Percentiles rank a stretch among this genome's conserved stretches.
Conservation (phyloP, 78 protist genomes). For the Dictyostelium discoideum region DNA sequence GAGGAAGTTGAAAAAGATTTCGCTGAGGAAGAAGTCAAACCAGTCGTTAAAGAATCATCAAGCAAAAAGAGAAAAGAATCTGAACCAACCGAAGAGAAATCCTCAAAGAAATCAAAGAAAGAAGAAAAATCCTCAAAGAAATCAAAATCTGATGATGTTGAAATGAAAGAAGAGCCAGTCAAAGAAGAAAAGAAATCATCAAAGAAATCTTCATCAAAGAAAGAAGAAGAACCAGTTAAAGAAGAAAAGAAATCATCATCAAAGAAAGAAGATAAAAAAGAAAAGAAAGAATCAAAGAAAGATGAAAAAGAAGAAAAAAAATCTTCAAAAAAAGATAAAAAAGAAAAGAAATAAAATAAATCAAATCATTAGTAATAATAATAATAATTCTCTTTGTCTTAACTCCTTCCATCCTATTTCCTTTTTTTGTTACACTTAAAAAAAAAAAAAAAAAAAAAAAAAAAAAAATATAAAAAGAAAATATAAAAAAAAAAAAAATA, state of each 20-base stretch:
- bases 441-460: background rate
- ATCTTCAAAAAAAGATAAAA: conserved; percentile 4
- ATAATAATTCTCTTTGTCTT: background rate
- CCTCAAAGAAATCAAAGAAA: conserved; percentile 42
- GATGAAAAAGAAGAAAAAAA: conserved; percentile 18
- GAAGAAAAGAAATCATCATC: conserved; percentile 44
- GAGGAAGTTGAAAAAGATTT: conserved; percentile 78
- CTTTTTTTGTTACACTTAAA: background rate
- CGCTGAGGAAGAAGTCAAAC: background rate
- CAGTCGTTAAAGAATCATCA: background rate
- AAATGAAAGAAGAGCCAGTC: background rate
- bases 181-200: conserved; percentile 26
- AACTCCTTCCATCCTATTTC: background rate
- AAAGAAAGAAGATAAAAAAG: conserved; percentile 13
- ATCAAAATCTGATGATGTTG: conserved; percentile 48
- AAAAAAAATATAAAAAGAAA: background rate
- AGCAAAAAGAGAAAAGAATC: conserved; percentile 47
- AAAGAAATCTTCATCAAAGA: conserved; percentile 50
- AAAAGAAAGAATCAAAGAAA: conserved; percentile 42
- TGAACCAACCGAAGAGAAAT: conserved; percentile 14
- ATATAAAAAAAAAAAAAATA: too few relatives aligned
- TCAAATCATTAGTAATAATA: background rate
- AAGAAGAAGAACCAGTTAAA: conserved; percentile 31
- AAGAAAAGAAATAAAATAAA: background rate
- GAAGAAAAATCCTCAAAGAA: conserved; percentile 51